Percentiles rank a stretch among this genome's conserved stretches.
phyloP scores from a whole-genome alignment of 2,329 filamentous ascomycete species.

The Pseudocercospora ulei region DNA sequence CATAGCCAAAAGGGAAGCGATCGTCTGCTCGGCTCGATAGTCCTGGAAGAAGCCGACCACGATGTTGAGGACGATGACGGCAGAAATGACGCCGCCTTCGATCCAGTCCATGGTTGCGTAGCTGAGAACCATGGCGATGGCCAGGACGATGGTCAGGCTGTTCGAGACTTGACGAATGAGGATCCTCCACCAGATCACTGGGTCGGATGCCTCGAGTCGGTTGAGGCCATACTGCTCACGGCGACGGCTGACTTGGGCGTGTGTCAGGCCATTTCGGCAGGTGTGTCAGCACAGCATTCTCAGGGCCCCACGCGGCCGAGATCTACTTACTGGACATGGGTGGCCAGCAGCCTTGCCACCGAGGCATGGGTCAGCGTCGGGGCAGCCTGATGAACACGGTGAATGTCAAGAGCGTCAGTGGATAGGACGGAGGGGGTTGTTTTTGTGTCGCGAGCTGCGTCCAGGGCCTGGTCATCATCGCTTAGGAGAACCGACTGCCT shows the following conservation, averaged over 20 bases:
- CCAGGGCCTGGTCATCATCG: constrained; percentile 22
- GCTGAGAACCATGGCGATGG: constrained; percentile 50
- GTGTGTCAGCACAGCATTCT: constrained; percentile 13
- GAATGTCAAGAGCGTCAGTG: constrained; percentile 15
- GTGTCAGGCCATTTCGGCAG: constrained; percentile 23
- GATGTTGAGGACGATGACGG: constrained; percentile 40
- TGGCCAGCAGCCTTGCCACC: constrained; percentile 20
- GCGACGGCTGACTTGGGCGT: constrained; percentile 20
- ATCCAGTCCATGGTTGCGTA: constrained; percentile 45
- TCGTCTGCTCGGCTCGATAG: constrained; percentile 51
- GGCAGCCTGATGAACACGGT: constrained; percentile 19
- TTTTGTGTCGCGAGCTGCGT: constrained; percentile 26
- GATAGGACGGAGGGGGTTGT: constrained; percentile 17
- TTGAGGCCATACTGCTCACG: constrained; percentile 28
- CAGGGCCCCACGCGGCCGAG: too few species aligned
- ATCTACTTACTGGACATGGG: constrained; percentile 22
- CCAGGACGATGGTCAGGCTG: constrained; percentile 40
- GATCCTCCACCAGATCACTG: constrained; percentile 30
- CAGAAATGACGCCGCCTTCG: constrained; percentile 41
- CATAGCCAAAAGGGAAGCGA: constrained; percentile 48
- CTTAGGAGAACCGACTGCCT: constrained; percentile 24
- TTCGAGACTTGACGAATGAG: constrained; percentile 35
- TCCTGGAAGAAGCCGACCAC: constrained; percentile 48
- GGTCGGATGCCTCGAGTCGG: constrained; percentile 27
- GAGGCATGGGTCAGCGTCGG: constrained; percentile 19